Evolutionary conservation across 352 stramenopile species (phyloP).

Genomic region (Globisporangium okanoganense): DNA sequence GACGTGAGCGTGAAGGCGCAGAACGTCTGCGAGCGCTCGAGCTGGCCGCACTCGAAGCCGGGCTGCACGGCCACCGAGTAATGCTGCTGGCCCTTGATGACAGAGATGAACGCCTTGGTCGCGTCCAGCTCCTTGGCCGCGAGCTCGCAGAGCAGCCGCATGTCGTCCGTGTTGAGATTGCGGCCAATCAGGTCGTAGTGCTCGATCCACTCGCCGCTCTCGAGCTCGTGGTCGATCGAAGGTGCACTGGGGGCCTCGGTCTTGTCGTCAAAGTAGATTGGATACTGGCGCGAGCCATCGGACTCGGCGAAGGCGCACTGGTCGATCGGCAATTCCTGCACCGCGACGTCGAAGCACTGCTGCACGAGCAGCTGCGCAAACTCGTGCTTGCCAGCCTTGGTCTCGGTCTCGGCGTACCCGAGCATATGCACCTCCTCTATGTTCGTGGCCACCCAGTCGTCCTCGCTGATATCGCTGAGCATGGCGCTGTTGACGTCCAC

Average conservation of each 20-base stretch:
- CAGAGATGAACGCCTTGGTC: conserved; percentile 21
- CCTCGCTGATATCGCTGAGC: conserved; percentile 32
- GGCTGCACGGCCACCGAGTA: background rate
- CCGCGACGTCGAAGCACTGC: conserved; percentile 47
- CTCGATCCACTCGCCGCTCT: conserved; percentile 24
- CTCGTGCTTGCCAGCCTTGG: background rate
- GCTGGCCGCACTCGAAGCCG: background rate
- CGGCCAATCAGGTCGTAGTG: conserved; percentile 24
- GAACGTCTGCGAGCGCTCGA: conserved; percentile 28
- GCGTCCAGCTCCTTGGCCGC: conserved; percentile 41
- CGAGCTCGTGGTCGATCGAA: conserved; percentile 16
- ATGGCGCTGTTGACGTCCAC: conserved; percentile 23
- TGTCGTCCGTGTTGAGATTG: conserved; percentile 24
- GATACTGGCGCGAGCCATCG: conserved; percentile 34
- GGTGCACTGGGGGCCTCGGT: conserved; percentile 22
- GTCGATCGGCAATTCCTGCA: conserved; percentile 29
- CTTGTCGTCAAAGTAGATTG: conserved; percentile 39
- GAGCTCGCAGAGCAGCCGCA: conserved; percentile 42
- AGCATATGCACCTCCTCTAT: background rate
- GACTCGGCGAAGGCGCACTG: conserved; percentile 40
- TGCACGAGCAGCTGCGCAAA: conserved; percentile 46
- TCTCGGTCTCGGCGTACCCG: background rate
- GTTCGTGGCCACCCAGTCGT: conserved; percentile 25
- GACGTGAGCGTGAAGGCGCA: conserved; percentile 34
- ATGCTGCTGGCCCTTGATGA: conserved; percentile 21